phyloP scores from a whole-genome alignment of 768 basidiomycete species.

The Trametes cinnabarina region DNA sequence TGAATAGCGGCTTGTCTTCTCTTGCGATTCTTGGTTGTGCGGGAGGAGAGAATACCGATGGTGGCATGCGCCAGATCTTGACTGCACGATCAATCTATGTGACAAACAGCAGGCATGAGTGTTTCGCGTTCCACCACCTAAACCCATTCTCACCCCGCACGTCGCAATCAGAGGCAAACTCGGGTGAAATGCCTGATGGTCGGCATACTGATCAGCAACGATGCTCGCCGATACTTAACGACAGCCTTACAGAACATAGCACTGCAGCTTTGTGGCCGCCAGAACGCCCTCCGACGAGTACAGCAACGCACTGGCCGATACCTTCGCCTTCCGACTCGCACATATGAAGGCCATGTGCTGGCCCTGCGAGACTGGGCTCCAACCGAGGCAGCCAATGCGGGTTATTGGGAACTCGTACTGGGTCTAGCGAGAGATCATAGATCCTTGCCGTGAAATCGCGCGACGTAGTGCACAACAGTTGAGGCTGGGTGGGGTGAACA shows the following conservation, averaged over 20 bases:
- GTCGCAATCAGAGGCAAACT: conserved; percentile 67
- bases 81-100: conserved; percentile 67
- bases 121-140: neutral
- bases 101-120: neutral
- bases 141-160: conserved; percentile 57
- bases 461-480: conserved; percentile 70
- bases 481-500: conserved; percentile 57
- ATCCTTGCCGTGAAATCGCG: conserved; percentile 68
- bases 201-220: neutral
- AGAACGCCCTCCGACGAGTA: conserved; percentile 68
- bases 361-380: conserved; percentile 55
- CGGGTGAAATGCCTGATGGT: conserved; percentile 63
- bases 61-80: conserved; percentile 70
- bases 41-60: conserved; percentile 33
- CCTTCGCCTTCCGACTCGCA: conserved; percentile 61
- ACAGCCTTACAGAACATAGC: conserved; percentile 51
- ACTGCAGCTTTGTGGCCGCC: conserved; percentile 75
- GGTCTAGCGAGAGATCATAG: conserved; percentile 53
- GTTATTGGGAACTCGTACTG: conserved; percentile 42
- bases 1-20: conserved; percentile 78
- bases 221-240: neutral
- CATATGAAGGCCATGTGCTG: conserved; percentile 66
- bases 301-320: conserved; percentile 53
- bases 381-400: conserved; percentile 57
- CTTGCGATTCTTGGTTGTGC: conserved; percentile 32